Conservation (phyloP, 2,329 filamentous ascomycete species). For the Aspergillus intermedius region DNA sequence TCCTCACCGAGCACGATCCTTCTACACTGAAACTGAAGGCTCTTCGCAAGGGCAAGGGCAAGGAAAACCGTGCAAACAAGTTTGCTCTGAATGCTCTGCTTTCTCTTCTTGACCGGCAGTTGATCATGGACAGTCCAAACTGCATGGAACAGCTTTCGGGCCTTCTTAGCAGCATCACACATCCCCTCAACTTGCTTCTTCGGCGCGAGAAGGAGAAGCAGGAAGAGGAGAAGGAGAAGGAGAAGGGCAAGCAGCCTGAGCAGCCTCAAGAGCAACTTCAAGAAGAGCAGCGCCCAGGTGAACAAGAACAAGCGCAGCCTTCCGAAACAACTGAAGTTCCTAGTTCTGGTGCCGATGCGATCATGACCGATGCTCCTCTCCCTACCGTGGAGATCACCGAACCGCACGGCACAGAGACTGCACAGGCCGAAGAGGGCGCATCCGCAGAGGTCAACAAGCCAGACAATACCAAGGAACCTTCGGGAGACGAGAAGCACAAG, state of each 20-base stretch:
- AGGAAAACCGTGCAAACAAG: conserved; percentile 75
- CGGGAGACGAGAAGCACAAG: conserved; percentile 48
- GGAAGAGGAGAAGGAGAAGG: conserved; percentile 28
- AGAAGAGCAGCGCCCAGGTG: conserved; percentile 12
- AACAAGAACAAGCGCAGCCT: conserved; percentile 22
- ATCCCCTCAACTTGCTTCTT: conserved; percentile 73
- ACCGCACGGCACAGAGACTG: conserved; percentile 18
- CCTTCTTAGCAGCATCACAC: conserved; percentile 79
- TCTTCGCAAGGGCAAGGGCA: conserved; percentile 79
- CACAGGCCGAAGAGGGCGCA: conserved; percentile 27
- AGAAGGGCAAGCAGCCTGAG: conserved; percentile 33
- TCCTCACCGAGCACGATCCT: conserved; percentile 89
- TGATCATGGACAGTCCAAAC: conserved; percentile 93
- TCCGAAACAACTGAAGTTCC: conserved; percentile 17
- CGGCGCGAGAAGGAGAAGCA: conserved; percentile 74
- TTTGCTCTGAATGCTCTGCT: conserved; percentile 90
- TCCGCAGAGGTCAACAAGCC: conserved; percentile 18
- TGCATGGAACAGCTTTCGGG: conserved; percentile 93
- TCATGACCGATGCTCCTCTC: conserved; percentile 33
- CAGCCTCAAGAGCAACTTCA: conserved; percentile 19
- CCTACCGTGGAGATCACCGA: conserved; percentile 26
- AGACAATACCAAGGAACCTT: conserved; percentile 34
- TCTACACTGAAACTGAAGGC: conserved; percentile 68
- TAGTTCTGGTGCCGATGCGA: conserved; percentile 29
- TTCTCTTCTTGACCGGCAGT: conserved; percentile 78